Evolutionary conservation across 108 stramenopile species (phyloP).

Genomic region (Asterionellopsis glacialis): DNA sequence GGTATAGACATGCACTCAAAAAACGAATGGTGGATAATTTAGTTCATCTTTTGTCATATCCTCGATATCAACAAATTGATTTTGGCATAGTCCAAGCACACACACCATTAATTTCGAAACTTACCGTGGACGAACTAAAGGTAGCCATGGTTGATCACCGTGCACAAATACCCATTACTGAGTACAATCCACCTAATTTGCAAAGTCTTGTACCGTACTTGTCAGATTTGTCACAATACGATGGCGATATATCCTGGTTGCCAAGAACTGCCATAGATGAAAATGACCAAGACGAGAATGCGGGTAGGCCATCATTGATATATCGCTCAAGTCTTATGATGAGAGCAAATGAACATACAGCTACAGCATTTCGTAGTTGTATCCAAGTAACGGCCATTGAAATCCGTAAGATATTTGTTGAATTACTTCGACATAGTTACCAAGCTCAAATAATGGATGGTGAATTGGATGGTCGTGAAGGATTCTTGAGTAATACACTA

Average conservation of each 20-base stretch:
- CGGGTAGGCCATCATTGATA: not conserved
- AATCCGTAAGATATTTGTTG: slow-evolving; percentile 26
- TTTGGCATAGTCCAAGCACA: slow-evolving; percentile 53
- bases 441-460: slow-evolving; percentile 22
- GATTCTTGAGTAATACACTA: slow-evolving; percentile 23
- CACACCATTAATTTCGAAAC: slow-evolving; percentile 41
- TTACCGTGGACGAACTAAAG: slow-evolving; percentile 38
- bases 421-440: slow-evolving; percentile 27
- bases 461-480: slow-evolving; percentile 22
- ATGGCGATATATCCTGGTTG: not conserved
- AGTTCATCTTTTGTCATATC: slow-evolving; percentile 36
- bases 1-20: slow-evolving; percentile 16
- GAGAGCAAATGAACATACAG: not conserved
- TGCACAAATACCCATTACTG: slow-evolving; percentile 10
- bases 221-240: not conserved
- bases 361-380: not conserved
- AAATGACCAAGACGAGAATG: not conserved
- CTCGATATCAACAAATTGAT: slow-evolving; percentile 40
- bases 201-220: slow-evolving; percentile 43
- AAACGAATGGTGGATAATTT: slow-evolving; percentile 22
- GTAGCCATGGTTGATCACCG: slow-evolving; percentile 20
- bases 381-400: slow-evolving; percentile 6
- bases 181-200: slow-evolving; percentile 43
- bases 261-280: not conserved
- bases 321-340: not conserved